Percentiles rank a stretch among this genome's conserved stretches.
These are phyloP conservation scores for Diaporthe citrichinensis DNA, from an alignment of 2,329 filamentous ascomycete species.

Conservation along the genomic window DNA sequence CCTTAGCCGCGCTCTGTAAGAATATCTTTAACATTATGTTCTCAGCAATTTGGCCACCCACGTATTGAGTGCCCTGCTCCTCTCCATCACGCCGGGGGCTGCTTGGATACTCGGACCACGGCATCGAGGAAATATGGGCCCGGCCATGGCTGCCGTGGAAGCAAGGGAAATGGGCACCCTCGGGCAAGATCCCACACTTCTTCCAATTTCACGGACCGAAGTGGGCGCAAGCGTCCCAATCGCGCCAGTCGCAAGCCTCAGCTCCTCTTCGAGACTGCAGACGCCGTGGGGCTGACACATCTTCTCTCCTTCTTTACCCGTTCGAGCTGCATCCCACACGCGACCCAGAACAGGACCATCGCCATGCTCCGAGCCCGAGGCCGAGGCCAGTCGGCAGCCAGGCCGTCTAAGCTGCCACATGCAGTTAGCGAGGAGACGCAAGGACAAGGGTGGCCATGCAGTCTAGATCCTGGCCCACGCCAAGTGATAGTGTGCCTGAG, in stretches of 20 bases:
- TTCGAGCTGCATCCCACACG: background rate
- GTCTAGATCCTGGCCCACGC: conserved; percentile 8
- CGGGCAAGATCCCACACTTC: background rate
- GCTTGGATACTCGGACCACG: conserved; percentile 31
- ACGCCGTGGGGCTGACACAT: background rate
- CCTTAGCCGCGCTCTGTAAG: background rate
- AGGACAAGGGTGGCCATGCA: conserved; percentile 10
- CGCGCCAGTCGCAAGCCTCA: background rate
- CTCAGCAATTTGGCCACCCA: background rate
- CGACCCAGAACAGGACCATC: background rate
- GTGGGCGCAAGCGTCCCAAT: background rate
- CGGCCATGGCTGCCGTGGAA: conserved; percentile 15
- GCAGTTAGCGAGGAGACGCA: conserved; percentile 30
- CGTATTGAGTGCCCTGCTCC: background rate
- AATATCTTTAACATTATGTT: background rate
- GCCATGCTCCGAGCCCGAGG: background rate
- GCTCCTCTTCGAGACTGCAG: background rate
- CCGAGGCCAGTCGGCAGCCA: conserved; percentile 9
- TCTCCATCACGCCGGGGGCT: conserved; percentile 28
- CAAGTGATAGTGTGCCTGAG: conserved; percentile 9
- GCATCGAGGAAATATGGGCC: conserved; percentile 20
- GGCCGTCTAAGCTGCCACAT: conserved; percentile 25
- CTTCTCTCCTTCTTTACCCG: conserved; percentile 1
- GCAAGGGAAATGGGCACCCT: background rate
- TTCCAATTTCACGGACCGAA: background rate